Evolutionary conservation across 2,329 filamentous ascomycete genomes (phyloP), one percentile per base, ranked within the genome.

Genomic region (Botrytis galanthina): DNA sequence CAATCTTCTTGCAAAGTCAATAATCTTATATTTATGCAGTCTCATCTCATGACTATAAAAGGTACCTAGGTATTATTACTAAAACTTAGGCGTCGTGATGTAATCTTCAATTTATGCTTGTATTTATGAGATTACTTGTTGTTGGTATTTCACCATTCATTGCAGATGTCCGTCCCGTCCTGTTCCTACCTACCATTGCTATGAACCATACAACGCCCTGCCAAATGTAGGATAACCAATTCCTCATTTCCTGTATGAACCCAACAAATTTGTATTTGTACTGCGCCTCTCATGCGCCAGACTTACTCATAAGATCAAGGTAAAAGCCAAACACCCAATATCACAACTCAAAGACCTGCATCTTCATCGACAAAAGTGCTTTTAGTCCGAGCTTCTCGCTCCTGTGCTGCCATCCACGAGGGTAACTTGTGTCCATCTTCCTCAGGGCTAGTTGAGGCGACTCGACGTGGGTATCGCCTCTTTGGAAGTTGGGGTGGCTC

Each of bases 361-460:
- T 80, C 80, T 59, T 82, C 80, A 60, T 81, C 78, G n/a, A 80
- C 76, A 63, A 80, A 80, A 32, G 76, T 78, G 64, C 78, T 82
- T 73, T 78, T 80, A 10, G 77, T 75, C 68, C 81, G 77, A 12
- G 79, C 79, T 67, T 82, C 80, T 70, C 82, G 78, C 73, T 82
- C 81, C 72, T 81, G 80, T 20, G 81, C 81, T 35, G 78, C 77
- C 60, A 81, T 74, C 81, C 81, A 81, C 32, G 77, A 78, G 12
- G 80, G 79, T 9, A 80, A 70, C 42, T 79, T 74, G 46, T 74
- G 76, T 10, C 79, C 76, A 63, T 82, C 80, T 63, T 81, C 81
- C 72, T 81, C 81, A 8, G 78, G 78, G 71, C 79, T 81, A 10
- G 73, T 77, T 12, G 79, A 79, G 14, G 79, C 32, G 20, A 77